Percentiles rank a stretch among this genome's conserved stretches.
Evolutionary conservation across 164 flowering plant genomes (phyloP).

Genomic region (Brasenia schreberi): DNA sequence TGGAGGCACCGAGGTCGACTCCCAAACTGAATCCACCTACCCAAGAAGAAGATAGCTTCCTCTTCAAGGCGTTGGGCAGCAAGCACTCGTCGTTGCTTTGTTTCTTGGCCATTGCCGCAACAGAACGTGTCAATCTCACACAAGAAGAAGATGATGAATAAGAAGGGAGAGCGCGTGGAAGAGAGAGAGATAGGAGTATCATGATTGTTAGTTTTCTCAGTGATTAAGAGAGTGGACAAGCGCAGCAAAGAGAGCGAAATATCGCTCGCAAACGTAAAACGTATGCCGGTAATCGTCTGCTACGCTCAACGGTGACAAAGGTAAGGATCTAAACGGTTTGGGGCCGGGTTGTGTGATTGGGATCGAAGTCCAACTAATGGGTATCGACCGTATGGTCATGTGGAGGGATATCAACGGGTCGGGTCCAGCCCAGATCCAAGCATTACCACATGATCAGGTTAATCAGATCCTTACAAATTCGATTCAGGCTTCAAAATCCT

Average conservation of each 20-base stretch:
- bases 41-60: conserved; percentile 45
- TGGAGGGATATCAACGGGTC: too few relatives aligned
- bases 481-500: too few relatives aligned
- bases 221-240: too few relatives aligned
- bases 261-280: too few relatives aligned
- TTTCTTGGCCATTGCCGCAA: neutral
- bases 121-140: neutral
- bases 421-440: too few relatives aligned
- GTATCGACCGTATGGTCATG: too few relatives aligned
- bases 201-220: neutral
- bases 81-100: neutral
- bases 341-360: too few relatives aligned
- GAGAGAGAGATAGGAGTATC: neutral
- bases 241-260: too few relatives aligned
- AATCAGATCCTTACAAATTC: too few relatives aligned
- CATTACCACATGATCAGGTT: too few relatives aligned
- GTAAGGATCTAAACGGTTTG: too few relatives aligned
- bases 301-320: neutral
- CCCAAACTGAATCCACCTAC: conserved; percentile 78
- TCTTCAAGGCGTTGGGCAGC: conserved; percentile 63
- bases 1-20: conserved; percentile 64
- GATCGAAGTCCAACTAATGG: too few relatives aligned
- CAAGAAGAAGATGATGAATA: neutral
- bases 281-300: neutral
- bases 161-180: neutral